Conservation (phyloP, 257 asterid species). For the Solanum rostratum region DNA sequence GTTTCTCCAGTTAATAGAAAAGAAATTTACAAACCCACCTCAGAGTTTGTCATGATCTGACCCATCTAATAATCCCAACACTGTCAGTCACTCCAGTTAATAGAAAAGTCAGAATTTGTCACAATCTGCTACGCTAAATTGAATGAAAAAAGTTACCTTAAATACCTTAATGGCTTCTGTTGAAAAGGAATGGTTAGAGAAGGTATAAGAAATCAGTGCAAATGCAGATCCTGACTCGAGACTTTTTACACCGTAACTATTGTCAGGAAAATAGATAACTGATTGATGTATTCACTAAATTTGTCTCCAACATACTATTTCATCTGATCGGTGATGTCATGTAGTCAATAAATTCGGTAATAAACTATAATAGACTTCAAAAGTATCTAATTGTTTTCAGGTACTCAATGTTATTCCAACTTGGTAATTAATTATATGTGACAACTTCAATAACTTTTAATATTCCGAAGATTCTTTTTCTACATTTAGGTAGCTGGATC, state of each 20-base stretch:
- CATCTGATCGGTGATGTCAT: not conserved
- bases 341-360: not conserved
- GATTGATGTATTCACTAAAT: not conserved
- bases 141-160: not conserved
- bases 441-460: not conserved
- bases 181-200: not conserved
- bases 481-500: not conserved
- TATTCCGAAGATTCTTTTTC: not conserved
- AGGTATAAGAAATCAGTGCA: not conserved
- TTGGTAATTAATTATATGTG: not conserved
- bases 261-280: not conserved
- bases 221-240: not conserved
- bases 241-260: not conserved
- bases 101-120: not conserved
- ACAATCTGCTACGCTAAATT: not conserved
- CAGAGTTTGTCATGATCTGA: not conserved
- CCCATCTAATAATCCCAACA: not conserved
- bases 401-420: not conserved
- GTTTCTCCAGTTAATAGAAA: not conserved
- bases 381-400: not conserved
- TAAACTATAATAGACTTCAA: not conserved
- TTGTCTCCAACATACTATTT: not conserved
- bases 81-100: not conserved
- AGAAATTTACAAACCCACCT: not conserved
- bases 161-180: not conserved